Evolutionary conservation across 2,329 filamentous ascomycete species (phyloP), one percentile per base, ranked within the genome.

Genomic region (Zasmidium angulare): DNA sequence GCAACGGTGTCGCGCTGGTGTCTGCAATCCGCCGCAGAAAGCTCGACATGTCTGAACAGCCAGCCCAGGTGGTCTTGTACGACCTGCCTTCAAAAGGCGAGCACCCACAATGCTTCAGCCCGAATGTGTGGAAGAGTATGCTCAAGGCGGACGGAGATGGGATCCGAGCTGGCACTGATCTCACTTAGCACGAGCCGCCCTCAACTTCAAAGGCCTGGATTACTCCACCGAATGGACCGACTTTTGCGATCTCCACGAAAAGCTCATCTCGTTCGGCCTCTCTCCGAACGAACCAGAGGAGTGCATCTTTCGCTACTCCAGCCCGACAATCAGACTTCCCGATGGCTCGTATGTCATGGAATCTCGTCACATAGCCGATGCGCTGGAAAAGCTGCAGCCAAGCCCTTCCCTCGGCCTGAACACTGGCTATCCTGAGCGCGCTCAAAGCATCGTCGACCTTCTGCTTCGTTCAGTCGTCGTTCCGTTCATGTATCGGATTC

Each of bases 331-430:
- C 62, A 76, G 73, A 20, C 78, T 86, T 50, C 77, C 80, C 0
- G 80, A 85, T 50, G 84, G 82, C 20, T 81, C 71, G 1, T 86
- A 82, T 65, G 63, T 87, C 7, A 88, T 85, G 82, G 86, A 90
- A 68, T 88, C 84, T 1, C 76, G 73, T 60, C 73, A 75, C 47
- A 90, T 90, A 60, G 84, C 82, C 12, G 63, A 73, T 14, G 76
- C 76, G n/a, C 77, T 90, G 36, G 86, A 90, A 67, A 74, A 78
- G 56, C 74, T 74, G 0, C 76, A 88, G 62, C 86, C 87, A 0
- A 71, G 76, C n/a, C 86, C 86, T 0, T 76, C 83, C 0, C 69
- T 88, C 1, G 79, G 82, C 61, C 75, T 89, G 1, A 81, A 87
- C 64, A 80, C 82, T 0, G 79, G 82, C 0, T 72, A 79, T 31